A percentile compares a stretch with the other conserved stretches of the same genome.
Evolutionary conservation across 352 stramenopile genomes (phyloP).

Genomic region (Elongisporangium undulatum): DNA sequence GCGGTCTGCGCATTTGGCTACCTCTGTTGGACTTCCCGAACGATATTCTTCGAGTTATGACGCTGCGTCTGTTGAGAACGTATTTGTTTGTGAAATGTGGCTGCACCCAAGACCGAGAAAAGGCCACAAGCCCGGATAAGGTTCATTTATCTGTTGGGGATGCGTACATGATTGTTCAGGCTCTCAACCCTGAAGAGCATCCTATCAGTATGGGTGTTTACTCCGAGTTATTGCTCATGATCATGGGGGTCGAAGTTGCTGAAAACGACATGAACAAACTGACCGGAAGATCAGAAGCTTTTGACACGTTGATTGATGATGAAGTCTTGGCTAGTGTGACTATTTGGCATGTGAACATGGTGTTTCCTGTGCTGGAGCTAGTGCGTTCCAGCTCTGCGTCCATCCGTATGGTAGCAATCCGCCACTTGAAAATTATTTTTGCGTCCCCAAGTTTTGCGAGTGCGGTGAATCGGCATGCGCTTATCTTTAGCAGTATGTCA

Average conservation of each 20-base stretch:
- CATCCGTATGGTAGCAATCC: constrained; percentile 59
- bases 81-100: constrained; percentile 79
- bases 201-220: constrained; percentile 77
- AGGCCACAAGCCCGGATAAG: constrained; percentile 60
- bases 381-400: constrained; percentile 48
- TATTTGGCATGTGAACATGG: constrained; percentile 69
- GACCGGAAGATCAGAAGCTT: constrained; percentile 40
- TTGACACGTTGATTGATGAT: constrained; percentile 50
- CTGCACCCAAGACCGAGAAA: constrained; percentile 57
- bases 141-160: constrained; percentile 74
- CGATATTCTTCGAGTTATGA: constrained; percentile 77
- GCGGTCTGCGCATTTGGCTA: constrained; percentile 78
- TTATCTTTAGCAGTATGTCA: constrained; percentile 79
- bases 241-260: constrained; percentile 69
- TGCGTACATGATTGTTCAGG: constrained; percentile 78
- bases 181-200: constrained; percentile 59
- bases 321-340: constrained; percentile 39
- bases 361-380: constrained; percentile 55
- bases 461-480: constrained; percentile 68
- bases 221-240: constrained; percentile 70
- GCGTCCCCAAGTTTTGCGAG: constrained; percentile 51
- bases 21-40: constrained; percentile 71
- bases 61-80: constrained; percentile 66
- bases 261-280: constrained; percentile 45
- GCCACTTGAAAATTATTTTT: constrained; percentile 64